Evolutionary conservation across 2,329 filamentous ascomycete species (phyloP).

Genomic region (Cytospora mali): DNA sequence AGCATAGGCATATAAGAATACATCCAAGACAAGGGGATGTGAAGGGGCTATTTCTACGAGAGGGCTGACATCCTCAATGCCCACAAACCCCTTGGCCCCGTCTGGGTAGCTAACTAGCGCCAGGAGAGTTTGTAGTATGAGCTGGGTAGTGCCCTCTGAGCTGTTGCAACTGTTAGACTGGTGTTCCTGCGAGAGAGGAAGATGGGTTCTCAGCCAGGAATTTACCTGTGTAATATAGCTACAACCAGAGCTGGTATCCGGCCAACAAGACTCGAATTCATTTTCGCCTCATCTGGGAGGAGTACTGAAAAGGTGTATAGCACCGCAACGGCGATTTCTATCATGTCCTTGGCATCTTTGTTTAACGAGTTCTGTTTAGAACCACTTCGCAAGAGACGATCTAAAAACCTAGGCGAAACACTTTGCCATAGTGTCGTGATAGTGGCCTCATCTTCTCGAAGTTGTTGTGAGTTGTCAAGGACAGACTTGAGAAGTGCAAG

Average conservation of each 20-base stretch:
- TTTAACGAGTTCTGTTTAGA: conserved; percentile 38
- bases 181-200: neutral
- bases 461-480: conserved; percentile 60
- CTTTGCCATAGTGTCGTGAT: conserved; percentile 60
- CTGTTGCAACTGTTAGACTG: conserved; percentile 39
- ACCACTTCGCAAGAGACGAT: conserved; percentile 62
- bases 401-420: conserved; percentile 65
- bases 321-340: conserved; percentile 64
- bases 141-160: conserved; percentile 52
- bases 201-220: neutral
- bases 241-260: conserved; percentile 57
- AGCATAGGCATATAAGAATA: conserved; percentile 60
- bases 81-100: conserved; percentile 53
- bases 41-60: conserved; percentile 60
- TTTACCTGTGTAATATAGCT: conserved; percentile 57
- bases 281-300: conserved; percentile 51
- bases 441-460: conserved; percentile 50
- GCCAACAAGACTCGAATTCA: conserved; percentile 50
- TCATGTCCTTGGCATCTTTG: conserved; percentile 59
- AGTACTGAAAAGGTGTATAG: conserved; percentile 64
- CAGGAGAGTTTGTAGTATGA: conserved; percentile 60
- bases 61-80: conserved; percentile 54
- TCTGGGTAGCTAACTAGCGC: conserved; percentile 55
- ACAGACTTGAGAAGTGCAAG: conserved; percentile 67
- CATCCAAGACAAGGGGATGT: conserved; percentile 56